phyloP scores from a whole-genome alignment of 495 filamentous ascomycete species.

The Acidiella bohemica region DNA sequence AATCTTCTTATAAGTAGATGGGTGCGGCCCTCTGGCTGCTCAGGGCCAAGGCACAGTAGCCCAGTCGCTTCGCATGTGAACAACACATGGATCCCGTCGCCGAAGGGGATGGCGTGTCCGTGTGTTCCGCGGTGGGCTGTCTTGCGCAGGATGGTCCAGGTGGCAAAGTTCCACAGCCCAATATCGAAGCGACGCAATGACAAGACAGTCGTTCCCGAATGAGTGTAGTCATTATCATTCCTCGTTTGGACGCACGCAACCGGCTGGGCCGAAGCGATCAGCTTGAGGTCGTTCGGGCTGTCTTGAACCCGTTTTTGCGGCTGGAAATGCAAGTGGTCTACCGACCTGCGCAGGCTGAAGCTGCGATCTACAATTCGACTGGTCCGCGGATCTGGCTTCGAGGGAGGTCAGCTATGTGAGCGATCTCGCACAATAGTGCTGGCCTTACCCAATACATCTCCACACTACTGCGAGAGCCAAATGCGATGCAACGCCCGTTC shows the following conservation, averaged over 20 bases:
- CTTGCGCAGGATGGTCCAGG: too few relatives aligned
- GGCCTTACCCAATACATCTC: slow-evolving; percentile 64
- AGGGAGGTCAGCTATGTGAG: too few relatives aligned
- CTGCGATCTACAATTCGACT: slow-evolving; percentile 45
- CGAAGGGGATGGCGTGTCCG: slow-evolving; percentile 56
- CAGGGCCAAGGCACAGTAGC: slow-evolving; percentile 50
- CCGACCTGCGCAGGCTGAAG: slow-evolving; percentile 54
- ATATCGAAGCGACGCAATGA: too few relatives aligned
- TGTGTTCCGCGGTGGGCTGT: too few relatives aligned
- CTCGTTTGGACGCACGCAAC: too few relatives aligned
- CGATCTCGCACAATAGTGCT: too few relatives aligned
- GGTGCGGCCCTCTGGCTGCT: slow-evolving; percentile 45
- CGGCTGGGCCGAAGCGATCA: not conserved
- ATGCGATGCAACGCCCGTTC: slow-evolving; percentile 53
- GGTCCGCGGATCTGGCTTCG: too few relatives aligned
- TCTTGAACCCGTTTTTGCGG: slow-evolving; percentile 42
- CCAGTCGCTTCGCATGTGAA: slow-evolving; percentile 53
- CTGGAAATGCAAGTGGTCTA: slow-evolving; percentile 55
- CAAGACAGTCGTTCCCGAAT: too few relatives aligned
- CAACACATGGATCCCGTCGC: slow-evolving; percentile 55
- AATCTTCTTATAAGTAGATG: slow-evolving; percentile 39
- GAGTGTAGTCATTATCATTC: too few relatives aligned
- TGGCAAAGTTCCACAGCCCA: too few relatives aligned
- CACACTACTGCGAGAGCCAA: slow-evolving; percentile 53
- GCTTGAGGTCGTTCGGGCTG: slow-evolving; percentile 32